Percentiles rank a stretch among this genome's conserved stretches.
phyloP scores from a whole-genome alignment of 768 basidiomycete genomes.

The Polyporus arcularius region DNA sequence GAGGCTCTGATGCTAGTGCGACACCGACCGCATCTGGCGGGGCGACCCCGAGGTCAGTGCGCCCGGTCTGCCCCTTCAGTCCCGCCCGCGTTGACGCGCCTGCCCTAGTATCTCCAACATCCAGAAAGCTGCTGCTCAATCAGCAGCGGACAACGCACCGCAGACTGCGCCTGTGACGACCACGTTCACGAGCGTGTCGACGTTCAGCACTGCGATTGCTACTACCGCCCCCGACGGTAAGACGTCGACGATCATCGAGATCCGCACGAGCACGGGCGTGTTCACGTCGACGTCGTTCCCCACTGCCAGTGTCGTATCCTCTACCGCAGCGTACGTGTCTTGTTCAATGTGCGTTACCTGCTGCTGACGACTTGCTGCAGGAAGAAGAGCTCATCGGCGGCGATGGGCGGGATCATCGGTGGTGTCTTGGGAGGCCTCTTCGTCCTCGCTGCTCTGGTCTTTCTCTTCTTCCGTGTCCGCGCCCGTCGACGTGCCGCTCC shows the following conservation, averaged over 20 bases:
- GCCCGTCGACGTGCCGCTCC: slow-evolving; percentile 5
- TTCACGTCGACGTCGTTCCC: slow-evolving; percentile 9
- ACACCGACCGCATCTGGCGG: neutral
- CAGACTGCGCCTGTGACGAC: slow-evolving; percentile 1
- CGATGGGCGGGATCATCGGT: slow-evolving; percentile 16
- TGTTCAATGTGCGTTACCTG: no score
- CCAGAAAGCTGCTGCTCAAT: neutral
- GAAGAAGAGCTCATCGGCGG: neutral
- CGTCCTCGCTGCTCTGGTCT: slow-evolving; percentile 8
- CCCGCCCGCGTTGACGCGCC: neutral
- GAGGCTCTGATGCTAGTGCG: neutral
- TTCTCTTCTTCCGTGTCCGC: slow-evolving; percentile 15
- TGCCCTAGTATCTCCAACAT: neutral
- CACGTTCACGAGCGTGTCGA: slow-evolving; percentile 2
- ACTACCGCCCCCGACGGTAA: neutral
- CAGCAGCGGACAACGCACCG: slow-evolving; percentile 6
- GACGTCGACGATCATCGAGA: slow-evolving; percentile 7
- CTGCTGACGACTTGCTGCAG: neutral
- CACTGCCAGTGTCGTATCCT: neutral
- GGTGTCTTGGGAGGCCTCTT: slow-evolving; percentile 8
- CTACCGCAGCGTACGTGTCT: neutral
- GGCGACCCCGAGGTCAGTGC: neutral
- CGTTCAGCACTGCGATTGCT: slow-evolving; percentile 6
- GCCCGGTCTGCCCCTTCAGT: no score
- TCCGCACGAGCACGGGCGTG: slow-evolving; percentile 3